A percentile compares a stretch with the other conserved stretches of the same genome.
Evolutionary conservation across 1,139 yeast species (phyloP).

Genomic region (Oligophagozyma castellii): DNA sequence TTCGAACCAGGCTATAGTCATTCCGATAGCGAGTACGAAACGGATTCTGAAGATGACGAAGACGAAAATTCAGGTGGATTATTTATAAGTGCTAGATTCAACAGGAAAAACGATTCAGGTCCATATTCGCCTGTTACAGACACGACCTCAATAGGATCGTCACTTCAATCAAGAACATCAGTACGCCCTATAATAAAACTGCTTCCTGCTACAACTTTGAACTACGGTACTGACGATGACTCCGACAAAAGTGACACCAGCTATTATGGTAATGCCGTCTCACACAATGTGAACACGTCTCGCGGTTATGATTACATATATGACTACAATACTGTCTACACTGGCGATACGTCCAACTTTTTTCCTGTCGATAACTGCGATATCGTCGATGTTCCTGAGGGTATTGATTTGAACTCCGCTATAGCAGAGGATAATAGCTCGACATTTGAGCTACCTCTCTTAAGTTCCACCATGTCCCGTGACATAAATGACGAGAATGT

Average conservation of each 20-base stretch:
- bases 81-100: conserved; percentile 24
- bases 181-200: conserved; percentile 46
- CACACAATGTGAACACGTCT: conserved; percentile 62
- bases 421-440: conserved; percentile 14
- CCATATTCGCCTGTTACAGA: conserved; percentile 16
- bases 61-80: conserved; percentile 27
- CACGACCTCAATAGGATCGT: conserved; percentile 25
- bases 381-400: conserved; percentile 33
- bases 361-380: conserved; percentile 26
- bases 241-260: conserved; percentile 36
- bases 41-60: conserved; percentile 16
- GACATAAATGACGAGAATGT: not conserved
- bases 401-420: conserved; percentile 22
- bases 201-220: conserved; percentile 70
- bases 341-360: conserved; percentile 32
- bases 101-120: conserved; percentile 16
- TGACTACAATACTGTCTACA: conserved; percentile 76
- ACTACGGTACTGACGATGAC: conserved; percentile 66
- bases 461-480: conserved; percentile 1
- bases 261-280: conserved; percentile 36
- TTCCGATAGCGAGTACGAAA: conserved; percentile 6
- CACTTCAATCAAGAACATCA: conserved; percentile 12
- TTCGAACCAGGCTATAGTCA: conserved; percentile 4
- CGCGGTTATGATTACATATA: conserved; percentile 77
- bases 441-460: conserved; percentile 6